Conservation (phyloP, 1,284 basidiomycete species). For the Cutaneotrichosporon cutaneum region DNA sequence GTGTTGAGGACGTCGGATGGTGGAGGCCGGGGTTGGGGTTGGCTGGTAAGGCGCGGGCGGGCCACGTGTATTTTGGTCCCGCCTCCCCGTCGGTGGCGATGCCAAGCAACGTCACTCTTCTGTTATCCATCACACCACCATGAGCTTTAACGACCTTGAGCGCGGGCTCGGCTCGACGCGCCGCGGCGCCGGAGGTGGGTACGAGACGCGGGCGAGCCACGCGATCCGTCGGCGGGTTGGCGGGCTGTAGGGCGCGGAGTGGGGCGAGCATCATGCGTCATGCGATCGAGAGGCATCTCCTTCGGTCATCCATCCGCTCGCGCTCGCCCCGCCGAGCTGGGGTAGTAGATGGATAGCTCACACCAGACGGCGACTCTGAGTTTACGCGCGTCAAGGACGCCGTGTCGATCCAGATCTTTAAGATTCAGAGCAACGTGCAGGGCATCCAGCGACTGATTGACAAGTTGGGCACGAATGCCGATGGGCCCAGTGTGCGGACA, state of each 20-base stretch:
- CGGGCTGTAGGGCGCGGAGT: not conserved
- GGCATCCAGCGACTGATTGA: constrained; percentile 90
- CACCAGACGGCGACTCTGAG: constrained; percentile 34
- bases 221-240: not conserved
- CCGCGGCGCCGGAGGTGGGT: constrained; percentile 35
- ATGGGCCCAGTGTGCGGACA: constrained; percentile 65
- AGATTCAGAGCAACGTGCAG: constrained; percentile 96
- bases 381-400: constrained; percentile 80
- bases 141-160: constrained; percentile 59
- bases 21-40: not conserved
- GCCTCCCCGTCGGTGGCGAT: not conserved
- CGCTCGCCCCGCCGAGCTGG: too few relatives aligned
- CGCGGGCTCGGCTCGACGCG: constrained; percentile 46
- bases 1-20: not conserved
- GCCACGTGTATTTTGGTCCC: not conserved
- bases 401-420: constrained; percentile 93
- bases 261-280: too few relatives aligned
- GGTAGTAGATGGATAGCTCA: too few relatives aligned
- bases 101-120: not conserved
- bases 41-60: not conserved
- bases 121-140: constrained; percentile 20
- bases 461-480: constrained; percentile 77
- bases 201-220: not conserved
- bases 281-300: too few relatives aligned
- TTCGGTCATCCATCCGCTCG: too few relatives aligned